These are phyloP conservation scores for Wickerhamomyces subpelliculosus DNA, from an alignment of 805 yeast species.

Conservation along the genomic window DNA sequence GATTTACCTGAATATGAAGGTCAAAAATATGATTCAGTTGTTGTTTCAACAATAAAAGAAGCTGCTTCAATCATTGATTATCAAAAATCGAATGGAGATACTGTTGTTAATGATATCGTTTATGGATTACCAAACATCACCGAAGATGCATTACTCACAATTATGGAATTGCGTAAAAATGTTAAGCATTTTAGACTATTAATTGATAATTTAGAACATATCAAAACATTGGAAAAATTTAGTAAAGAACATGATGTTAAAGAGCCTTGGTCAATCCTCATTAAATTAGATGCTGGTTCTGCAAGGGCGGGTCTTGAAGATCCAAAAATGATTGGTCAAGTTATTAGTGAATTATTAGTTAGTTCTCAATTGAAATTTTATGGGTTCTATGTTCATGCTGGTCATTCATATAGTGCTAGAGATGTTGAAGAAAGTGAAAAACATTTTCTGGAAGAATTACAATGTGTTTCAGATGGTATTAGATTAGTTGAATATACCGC, in stretches of 20 bases:
- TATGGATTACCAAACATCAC: constrained; percentile 55
- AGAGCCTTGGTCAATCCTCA: constrained; percentile 53
- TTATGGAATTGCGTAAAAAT: constrained; percentile 34
- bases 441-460: constrained; percentile 48
- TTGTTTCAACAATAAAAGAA: constrained; percentile 66
- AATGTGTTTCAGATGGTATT: constrained; percentile 49
- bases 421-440: constrained; percentile 39
- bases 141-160: constrained; percentile 39
- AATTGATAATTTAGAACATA: constrained; percentile 55
- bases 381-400: constrained; percentile 79
- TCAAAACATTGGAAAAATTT: constrained; percentile 38
- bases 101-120: constrained; percentile 37
- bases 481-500: constrained; percentile 26
- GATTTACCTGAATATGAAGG: constrained; percentile 25
- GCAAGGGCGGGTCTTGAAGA: constrained; percentile 56
- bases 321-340: constrained; percentile 19
- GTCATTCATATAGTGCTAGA: constrained; percentile 57
- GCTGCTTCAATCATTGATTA: constrained; percentile 43
- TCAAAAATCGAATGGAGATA: constrained; percentile 20
- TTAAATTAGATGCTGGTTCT: constrained; percentile 69
- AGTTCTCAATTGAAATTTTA: constrained; percentile 35
- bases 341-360: constrained; percentile 27
- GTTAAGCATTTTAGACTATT: constrained; percentile 45
- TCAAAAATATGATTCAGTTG: constrained; percentile 38
- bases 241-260: constrained; percentile 17